These are phyloP conservation scores for Effrenium voratum DNA, from an alignment of 73 alveolate species.

Conservation along the genomic window DNA sequence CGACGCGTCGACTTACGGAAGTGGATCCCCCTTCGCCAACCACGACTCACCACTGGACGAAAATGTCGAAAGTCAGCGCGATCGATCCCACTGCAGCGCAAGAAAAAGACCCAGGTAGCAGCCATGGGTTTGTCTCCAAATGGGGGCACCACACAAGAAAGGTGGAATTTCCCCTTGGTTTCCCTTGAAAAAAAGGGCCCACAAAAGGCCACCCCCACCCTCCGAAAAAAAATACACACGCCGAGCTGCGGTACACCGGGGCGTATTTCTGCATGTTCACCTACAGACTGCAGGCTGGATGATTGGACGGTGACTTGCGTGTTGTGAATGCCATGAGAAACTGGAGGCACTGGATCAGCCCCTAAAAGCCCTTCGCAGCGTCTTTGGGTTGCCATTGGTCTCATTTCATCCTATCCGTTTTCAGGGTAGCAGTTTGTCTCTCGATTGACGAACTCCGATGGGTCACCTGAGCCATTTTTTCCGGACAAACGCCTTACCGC, in stretches of 20 bases:
- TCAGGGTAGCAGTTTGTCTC: not conserved
- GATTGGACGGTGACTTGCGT: not conserved
- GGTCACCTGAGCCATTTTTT: not conserved
- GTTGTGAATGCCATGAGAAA: not conserved
- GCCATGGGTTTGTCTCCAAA: too few relatives aligned
- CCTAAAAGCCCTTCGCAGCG: not conserved
- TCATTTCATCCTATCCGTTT: not conserved
- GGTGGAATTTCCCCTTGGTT: too few relatives aligned
- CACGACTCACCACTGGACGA: too few relatives aligned
- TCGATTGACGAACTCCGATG: not conserved
- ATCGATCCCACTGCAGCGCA: too few relatives aligned
- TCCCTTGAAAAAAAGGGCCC: too few relatives aligned
- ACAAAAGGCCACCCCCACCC: too few relatives aligned
- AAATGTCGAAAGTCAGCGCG: too few relatives aligned
- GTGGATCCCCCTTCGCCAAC: too few relatives aligned
- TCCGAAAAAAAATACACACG: too few relatives aligned
- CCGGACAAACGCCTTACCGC: not conserved
- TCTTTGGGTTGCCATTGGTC: not conserved
- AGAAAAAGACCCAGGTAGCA: too few relatives aligned
- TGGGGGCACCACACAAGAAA: too few relatives aligned
- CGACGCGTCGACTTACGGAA: too few relatives aligned
- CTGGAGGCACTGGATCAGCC: not conserved
- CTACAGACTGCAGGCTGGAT: not conserved
- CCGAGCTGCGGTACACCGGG: slow-evolving; percentile 95
- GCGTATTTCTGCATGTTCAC: slow-evolving; percentile 96